Evolutionary conservation across 2,329 filamentous ascomycete species (phyloP), one percentile per base, ranked within the genome.

Genomic region (Sporothrix brasiliensis): DNA sequence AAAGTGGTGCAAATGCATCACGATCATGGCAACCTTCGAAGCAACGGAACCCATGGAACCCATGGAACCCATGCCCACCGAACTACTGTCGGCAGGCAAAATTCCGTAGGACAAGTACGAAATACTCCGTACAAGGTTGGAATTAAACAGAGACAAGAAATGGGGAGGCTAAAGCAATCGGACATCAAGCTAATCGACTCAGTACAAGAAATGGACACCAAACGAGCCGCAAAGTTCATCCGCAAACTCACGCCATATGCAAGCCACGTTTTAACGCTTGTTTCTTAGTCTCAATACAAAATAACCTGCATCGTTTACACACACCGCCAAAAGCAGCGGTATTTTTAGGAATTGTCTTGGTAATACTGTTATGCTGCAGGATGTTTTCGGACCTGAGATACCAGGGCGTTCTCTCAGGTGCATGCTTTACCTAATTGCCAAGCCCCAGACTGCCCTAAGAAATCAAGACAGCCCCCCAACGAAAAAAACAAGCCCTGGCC

Each of bases 151-250:
- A 49, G 24, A 49, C 5, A 5, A 2, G 7, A 50, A 65, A 50
- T 24, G 24, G 34, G 7, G 27, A 14, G 27, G 61, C 61, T 65
- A 65, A 49, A 30, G 41, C 16, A 14, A 41, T 34, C 14, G 6
- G 47, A 6, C 21, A 34, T 21, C 4, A 65, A 65, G n/a, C 44
- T 50, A 65, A 27, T 27, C 24, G 30, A 54, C 27, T 5, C 3
- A 47, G n/a, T 4, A n/a, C 27, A 24, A 49, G 47, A 10, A 30
- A 19, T 3, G 13, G 14, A 5, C 56, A 61, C 14, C 58, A 61
- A 47, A 61, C 58, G 58, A 61, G 58, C 58, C 58, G 58, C 58
- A 61, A 47, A 47, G 58, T 47, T n/a, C n/a, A 44, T 39, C 39
- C 54, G 41, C 41, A 34, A 19, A 24, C 41, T n/a, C n/a, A 61